Percentiles rank a stretch among this genome's conserved stretches.
Conservation (phyloP, 495 filamentous ascomycete genomes). For the Penicillium mononematosum region DNA sequence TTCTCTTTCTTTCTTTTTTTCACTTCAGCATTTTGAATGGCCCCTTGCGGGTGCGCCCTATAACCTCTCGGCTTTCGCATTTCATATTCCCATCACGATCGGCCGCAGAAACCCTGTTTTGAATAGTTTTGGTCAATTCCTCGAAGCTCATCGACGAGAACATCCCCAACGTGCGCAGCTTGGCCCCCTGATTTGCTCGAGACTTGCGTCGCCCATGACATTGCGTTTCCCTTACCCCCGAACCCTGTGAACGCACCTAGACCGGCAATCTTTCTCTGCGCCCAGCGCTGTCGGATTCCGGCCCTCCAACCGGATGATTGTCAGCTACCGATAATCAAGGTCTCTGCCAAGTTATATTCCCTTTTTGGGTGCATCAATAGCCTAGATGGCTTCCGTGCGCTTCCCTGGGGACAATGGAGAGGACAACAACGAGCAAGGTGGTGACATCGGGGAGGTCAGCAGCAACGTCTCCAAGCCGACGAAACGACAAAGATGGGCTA, state of each 20-base stretch:
- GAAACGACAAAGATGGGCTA: conserved; percentile 90
- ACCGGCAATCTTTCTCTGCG: conserved; percentile 9
- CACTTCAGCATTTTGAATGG: conserved; percentile 3
- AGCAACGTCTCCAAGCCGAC: conserved; percentile 58
- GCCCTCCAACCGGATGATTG: conserved; percentile 35
- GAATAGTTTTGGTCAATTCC: background rate
- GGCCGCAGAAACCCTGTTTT: conserved; percentile 6
- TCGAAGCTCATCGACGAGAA: background rate
- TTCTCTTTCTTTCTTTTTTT: background rate
- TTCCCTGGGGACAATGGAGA: conserved; percentile 28
- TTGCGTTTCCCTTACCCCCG: background rate
- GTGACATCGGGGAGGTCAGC: conserved; percentile 33
- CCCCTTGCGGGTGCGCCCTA: conserved; percentile 11
- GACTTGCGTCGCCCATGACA: conserved; percentile 10
- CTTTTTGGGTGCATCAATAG: conserved; percentile 27
- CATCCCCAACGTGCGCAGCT: background rate
- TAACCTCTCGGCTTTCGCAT: conserved; percentile 4
- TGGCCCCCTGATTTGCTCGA: background rate
- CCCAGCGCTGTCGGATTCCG: conserved; percentile 28
- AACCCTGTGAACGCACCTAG: conserved; percentile 5
- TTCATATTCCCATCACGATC: conserved; percentile 2
- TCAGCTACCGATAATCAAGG: conserved; percentile 15
- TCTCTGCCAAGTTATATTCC: conserved; percentile 32
- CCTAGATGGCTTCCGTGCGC: conserved; percentile 42
- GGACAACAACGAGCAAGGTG: conserved; percentile 21